phyloP scores from a whole-genome alignment of 148 eudicot species.

The Cornus suecica region DNA sequence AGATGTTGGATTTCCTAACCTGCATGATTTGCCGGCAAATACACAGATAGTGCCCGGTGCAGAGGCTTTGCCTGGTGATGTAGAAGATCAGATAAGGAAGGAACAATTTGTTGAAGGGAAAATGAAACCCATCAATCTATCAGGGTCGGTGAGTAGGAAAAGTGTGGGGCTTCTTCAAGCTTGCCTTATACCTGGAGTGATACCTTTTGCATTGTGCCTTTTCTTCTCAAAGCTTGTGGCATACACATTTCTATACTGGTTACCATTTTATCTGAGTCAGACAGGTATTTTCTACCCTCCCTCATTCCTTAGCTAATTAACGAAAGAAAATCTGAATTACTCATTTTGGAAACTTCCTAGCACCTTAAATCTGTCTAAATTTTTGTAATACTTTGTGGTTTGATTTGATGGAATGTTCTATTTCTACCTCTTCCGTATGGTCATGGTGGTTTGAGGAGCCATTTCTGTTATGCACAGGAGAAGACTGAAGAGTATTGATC shows the following conservation, averaged over 20 bases:
- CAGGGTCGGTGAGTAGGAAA: slow-evolving; percentile 41
- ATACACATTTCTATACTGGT: slow-evolving; percentile 92
- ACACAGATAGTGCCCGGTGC: slow-evolving; percentile 23
- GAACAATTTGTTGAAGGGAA: slow-evolving; percentile 13
- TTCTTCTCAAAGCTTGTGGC: slow-evolving; percentile 98
- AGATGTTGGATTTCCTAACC: slow-evolving; percentile 69
- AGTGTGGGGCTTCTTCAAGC: slow-evolving; percentile 77
- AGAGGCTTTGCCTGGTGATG: slow-evolving; percentile 30
- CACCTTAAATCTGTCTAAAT: neutral
- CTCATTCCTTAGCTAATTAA: neutral
- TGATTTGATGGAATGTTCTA: neutral
- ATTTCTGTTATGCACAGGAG: neutral
- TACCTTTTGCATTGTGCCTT: slow-evolving; percentile 91
- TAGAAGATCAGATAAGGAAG: slow-evolving; percentile 41
- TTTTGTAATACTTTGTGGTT: neutral
- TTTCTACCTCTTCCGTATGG: neutral
- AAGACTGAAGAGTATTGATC: neutral
- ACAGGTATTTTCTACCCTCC: slow-evolving; percentile 55
- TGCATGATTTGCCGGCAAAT: slow-evolving; percentile 28
- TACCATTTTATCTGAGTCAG: slow-evolving; percentile 90
- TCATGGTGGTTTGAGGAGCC: neutral
- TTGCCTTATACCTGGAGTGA: slow-evolving; percentile 87
- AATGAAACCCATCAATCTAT: slow-evolving; percentile 7
- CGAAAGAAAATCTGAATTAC: neutral
- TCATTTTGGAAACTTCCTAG: neutral